Evolutionary conservation across 2,329 filamentous ascomycete genomes (phyloP), one percentile per base, ranked within the genome.

Genomic region (Peltaster fructicola): DNA sequence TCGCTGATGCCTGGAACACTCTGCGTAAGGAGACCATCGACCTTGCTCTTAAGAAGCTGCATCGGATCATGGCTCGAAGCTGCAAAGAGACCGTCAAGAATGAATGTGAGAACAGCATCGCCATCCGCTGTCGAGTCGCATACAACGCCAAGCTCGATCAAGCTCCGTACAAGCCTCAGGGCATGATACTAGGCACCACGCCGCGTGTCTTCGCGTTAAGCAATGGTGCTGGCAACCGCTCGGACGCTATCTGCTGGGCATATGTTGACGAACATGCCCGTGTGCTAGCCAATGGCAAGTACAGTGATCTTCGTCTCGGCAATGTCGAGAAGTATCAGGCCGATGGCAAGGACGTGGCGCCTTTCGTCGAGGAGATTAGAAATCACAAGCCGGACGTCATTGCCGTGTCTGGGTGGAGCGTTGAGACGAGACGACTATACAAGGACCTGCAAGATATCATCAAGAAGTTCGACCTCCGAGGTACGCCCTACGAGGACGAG

Each of bases 11-110:
- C 7, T 98, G 88, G 88, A 92, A 93, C 38, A 67, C 73, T 23
- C 71, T 92, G 41, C 75, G 88, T 17, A 72, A 74, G 36, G 82
- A 90, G 42, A 74, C 90, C 1, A 58, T 98, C 24, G 79, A 92
- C 38, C 48, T 73, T 27, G 82, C 84, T 1, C 70, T 92, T 31
- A 59, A 65, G 6, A 91, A 85, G 47, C 61, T 98, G 20, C 77
- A 91, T 40, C 72, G 65, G 39, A 60, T 90, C 36, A 84, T 95
- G 40, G 69, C 78, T 30, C 88, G 85, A 48, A 81, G 82, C 30
- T 81, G 95, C 33, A 95, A 95, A 52, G 88, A 98, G 47, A 82
- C 80, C 22, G 66, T 98, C 36, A 78, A 82, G 39, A 85, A 82
- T 6, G 82, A 85, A 38, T 98, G 88, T 44, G 85, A 98, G 51